Conservation (phyloP, 805 yeast genomes). For the Kuraishia piskuri region DNA sequence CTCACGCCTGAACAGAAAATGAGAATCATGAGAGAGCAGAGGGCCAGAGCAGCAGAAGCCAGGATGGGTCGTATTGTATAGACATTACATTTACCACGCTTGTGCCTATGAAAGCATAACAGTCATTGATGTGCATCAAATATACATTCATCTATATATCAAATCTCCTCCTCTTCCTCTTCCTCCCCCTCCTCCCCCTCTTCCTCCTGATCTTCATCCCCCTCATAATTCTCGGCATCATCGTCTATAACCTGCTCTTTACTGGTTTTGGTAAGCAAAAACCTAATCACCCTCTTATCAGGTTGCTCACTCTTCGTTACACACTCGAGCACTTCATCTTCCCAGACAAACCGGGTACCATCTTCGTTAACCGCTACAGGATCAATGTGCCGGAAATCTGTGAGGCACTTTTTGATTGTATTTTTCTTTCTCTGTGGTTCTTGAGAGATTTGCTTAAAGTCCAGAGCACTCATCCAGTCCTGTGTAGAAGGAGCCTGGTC, state of each 20-base stretch:
- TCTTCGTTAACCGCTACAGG: conserved; percentile 23
- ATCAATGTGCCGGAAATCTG: conserved; percentile 55
- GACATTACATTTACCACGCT: too few species aligned
- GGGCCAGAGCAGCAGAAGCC: conserved; percentile 96
- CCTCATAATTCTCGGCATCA: too few species aligned
- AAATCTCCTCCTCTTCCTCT: not conserved
- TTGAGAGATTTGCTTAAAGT: conserved; percentile 25
- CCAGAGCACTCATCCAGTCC: conserved; percentile 53
- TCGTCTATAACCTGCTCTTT: conserved; percentile 4
- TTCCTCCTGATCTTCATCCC: not conserved
- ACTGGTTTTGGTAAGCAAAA: conserved; percentile 28
- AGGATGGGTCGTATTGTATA: conserved; percentile 35
- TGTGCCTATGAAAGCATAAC: too few species aligned
- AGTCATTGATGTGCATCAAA: too few species aligned
- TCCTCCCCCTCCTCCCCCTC: not conserved
- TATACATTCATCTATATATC: too few species aligned
- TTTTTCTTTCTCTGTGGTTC: conserved; percentile 25
- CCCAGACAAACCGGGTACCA: conserved; percentile 10
- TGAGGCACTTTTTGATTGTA: conserved; percentile 48
- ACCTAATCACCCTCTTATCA: conserved; percentile 83
- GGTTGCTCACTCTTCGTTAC: conserved; percentile 7
- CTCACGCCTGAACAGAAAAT: conserved; percentile 66
- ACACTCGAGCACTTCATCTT: conserved; percentile 25
- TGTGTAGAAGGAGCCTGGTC: conserved; percentile 1
- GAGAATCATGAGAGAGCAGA: conserved; percentile 83